phyloP scores from a whole-genome alignment of 2,329 filamentous ascomycete genomes.

The Akanthomyces uredinophilus region DNA sequence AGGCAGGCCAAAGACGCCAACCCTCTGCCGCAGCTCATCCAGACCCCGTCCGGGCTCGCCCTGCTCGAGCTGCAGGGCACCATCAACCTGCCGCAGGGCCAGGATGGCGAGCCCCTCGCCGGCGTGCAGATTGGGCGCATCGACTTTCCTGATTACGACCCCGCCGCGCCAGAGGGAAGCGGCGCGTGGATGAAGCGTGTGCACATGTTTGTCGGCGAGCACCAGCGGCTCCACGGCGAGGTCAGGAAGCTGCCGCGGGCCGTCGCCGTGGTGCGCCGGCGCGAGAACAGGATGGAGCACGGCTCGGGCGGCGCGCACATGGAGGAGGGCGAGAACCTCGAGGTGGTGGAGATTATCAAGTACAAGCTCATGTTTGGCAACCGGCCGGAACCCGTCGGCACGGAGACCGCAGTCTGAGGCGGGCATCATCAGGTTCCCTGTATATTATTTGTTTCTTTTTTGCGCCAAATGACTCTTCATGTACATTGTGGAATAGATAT shows the following conservation, averaged over 20 bases:
- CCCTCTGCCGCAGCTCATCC: conserved; percentile 74
- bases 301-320: conserved; percentile 34
- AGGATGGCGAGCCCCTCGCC: conserved; percentile 26
- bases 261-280: conserved; percentile 69
- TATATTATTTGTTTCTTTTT: not conserved
- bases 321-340: conserved; percentile 50
- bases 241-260: conserved; percentile 79
- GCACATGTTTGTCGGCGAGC: conserved; percentile 80
- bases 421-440: not conserved
- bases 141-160: conserved; percentile 70
- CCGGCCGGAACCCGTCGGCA: conserved; percentile 78
- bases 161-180: conserved; percentile 41
- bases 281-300: conserved; percentile 37
- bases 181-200: conserved; percentile 84
- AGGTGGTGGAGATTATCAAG: conserved; percentile 82
- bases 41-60: conserved; percentile 84
- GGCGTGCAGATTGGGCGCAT: conserved; percentile 59
- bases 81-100: conserved; percentile 63
- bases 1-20: conserved; percentile 24
- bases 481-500: not conserved
- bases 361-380: conserved; percentile 81
- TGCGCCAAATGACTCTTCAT: not conserved
- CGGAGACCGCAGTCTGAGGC: conserved; percentile 27
- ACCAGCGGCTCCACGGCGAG: conserved; percentile 85
- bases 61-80: conserved; percentile 89